phyloP scores from a whole-genome alignment of 768 basidiomycete genomes.

The Suillus clintonianus region DNA sequence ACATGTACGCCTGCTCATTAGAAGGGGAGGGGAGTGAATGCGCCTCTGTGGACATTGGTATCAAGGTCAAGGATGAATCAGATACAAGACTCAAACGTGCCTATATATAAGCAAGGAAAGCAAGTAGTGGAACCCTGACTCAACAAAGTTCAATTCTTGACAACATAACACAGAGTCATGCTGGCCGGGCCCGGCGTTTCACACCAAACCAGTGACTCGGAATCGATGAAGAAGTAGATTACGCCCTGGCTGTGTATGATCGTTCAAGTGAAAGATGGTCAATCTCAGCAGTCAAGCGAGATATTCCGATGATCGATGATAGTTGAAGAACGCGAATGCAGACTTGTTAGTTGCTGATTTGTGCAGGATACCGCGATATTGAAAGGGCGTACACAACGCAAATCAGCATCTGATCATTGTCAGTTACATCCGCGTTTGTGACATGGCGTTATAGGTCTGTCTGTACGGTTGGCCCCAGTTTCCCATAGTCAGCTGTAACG shows the following conservation, averaged over 20 bases:
- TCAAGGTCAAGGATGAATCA: background rate
- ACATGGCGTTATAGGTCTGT: no score
- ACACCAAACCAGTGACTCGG: background rate
- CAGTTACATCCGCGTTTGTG: no score
- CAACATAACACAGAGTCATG: background rate
- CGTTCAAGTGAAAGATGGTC: background rate
- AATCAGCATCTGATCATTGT: no score
- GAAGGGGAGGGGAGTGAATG: conserved; percentile 40
- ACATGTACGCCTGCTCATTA: conserved; percentile 49
- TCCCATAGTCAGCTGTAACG: no score
- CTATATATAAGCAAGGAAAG: background rate
- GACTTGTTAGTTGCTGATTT: background rate
- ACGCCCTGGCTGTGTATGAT: background rate
- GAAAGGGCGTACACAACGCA: no score
- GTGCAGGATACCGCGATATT: no score
- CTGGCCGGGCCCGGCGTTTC: background rate
- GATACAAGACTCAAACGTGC: background rate
- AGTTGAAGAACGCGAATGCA: background rate
- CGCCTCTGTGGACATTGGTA: background rate
- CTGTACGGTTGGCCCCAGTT: no score
- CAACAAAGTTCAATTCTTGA: background rate
- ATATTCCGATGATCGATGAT: background rate
- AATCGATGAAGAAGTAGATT: background rate
- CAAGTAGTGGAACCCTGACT: background rate
- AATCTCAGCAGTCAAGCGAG: background rate